Evolutionary conservation across 441 rosid species (phyloP), one percentile per base, ranked within the genome.

Genomic region (Populus hybrid): DNA sequence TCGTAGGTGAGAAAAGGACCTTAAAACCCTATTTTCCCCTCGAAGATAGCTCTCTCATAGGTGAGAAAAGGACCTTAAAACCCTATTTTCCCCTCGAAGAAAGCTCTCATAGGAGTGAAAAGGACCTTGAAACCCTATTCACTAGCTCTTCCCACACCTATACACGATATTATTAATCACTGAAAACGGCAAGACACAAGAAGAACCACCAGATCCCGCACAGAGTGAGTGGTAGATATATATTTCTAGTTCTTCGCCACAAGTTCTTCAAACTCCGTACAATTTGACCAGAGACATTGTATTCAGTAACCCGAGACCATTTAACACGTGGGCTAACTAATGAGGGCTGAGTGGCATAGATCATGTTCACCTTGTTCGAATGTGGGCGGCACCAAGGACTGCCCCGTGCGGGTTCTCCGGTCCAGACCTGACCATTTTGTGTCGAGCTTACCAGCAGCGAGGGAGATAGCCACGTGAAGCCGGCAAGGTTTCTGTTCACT

Each of bases 361-460:
- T 65, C 12, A 65, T 4, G 6, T 18, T 54, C 61, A 54, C 61
- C 61, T 54, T 54, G 61, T 63, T 64, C n/a, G 75, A 65, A 77
- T 61, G 75, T 77, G 79, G 73, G 79, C 30, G 63, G 68, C 35
- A 64, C 30, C 57, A 18, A 32, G 67, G 23, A 57, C 28, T 5
- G 76, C 6, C 69, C 26, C 40, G 38, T 20, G 78, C 72, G 78
- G 72, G 28, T 75, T 67, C 57, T 42, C 63, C 70, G 78, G 72
- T 67, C 65, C 77, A 75, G 63, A 46, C 42, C 32, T 18, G 34
- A 14, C 76, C 65, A 8, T 69, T 14, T 59, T 67, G 68, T 57
- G 79, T 61, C 21, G 40, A 59, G 73, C 18, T 66, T 67, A 35
- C 26, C 8, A 35, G 38, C 10, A 23, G 72, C 0, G 26, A 40